Evolutionary conservation across 441 rosid genomes (phyloP), one percentile per base, ranked within the genome.

Genomic region (Hura crepitans): DNA sequence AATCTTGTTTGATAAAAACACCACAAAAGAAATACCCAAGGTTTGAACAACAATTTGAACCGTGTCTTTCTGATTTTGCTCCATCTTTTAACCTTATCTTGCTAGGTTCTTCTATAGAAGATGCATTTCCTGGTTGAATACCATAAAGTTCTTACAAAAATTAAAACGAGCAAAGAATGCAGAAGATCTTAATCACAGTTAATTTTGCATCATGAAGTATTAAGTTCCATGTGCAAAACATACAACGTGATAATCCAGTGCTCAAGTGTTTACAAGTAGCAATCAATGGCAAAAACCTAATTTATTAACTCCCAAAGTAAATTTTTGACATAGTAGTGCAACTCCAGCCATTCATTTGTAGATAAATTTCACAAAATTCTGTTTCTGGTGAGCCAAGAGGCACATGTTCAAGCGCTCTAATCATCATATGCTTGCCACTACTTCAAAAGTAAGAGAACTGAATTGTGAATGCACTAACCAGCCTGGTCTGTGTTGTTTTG

Each of bases 1-100:
- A 94, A 81, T 94, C 99, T 70, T 79, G 81, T 72, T 62, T 76
- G 27, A 83, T 83, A 66, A 94, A 65, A 82, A 80, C 87, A 35
- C 91, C 84, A 79, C 97, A 94, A 54, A 85, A 74, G 76, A 92
- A 75, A 46, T 85, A 73, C 55, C 85, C 86, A 35, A 87, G 42
- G 45, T 71, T 84, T 42, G 85, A 77, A 75, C 85, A 78, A 74
- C 78, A 85, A 62, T 84, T 79, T 50, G 90, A 78, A 69, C 81
- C 78, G 51, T 81, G 81, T 72, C 74, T 72, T 69, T 33, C 33
- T 71, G 82, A 77, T 54, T 75, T 79, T 55, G 77, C 85, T 75
- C 85, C 84, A 72, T 78, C 58, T 55, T 72, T 83, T 57, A 68
- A 65, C n/a, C 78, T 82, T 62, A 63, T 70, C 70, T 81, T 84